These are phyloP conservation scores for Nannizziopsis arthrosporioides DNA, from an alignment of 2,329 filamentous ascomycete species.

Conservation along the genomic window DNA sequence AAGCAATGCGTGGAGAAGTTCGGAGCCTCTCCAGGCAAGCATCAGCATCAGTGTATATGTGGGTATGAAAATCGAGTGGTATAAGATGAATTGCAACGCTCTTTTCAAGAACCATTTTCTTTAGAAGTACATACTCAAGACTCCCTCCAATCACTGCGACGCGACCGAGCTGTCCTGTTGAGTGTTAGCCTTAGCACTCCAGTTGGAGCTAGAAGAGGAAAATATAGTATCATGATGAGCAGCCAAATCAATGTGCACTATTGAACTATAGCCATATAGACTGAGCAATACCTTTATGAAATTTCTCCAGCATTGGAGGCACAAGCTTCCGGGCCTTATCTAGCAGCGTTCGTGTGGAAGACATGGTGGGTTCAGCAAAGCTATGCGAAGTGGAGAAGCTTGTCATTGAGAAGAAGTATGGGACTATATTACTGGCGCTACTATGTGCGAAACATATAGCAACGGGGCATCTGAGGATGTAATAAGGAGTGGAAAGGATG, in stretches of 20 bases:
- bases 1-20: no score
- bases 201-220: no score
- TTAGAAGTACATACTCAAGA: conserved; percentile 49
- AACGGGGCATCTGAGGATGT: no score
- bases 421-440: background rate
- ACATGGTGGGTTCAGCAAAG: conserved; percentile 38
- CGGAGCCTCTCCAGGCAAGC: no score
- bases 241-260: no score
- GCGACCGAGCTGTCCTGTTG: conserved; percentile 72
- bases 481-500: no score
- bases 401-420: background rate
- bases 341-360: conserved; percentile 63
- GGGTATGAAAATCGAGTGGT: no score
- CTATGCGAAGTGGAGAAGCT: background rate
- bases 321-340: conserved; percentile 77
- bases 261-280: background rate
- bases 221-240: no score
- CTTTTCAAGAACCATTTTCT: background rate
- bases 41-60: no score
- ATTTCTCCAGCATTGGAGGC: conserved; percentile 86
- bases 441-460: background rate
- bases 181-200: background rate
- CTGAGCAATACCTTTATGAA: conserved; percentile 70
- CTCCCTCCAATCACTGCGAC: conserved; percentile 91
- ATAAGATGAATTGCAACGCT: no score